phyloP scores from a whole-genome alignment of 371 early-diverging fungal genomes.

The Mortierella polycephala region DNA sequence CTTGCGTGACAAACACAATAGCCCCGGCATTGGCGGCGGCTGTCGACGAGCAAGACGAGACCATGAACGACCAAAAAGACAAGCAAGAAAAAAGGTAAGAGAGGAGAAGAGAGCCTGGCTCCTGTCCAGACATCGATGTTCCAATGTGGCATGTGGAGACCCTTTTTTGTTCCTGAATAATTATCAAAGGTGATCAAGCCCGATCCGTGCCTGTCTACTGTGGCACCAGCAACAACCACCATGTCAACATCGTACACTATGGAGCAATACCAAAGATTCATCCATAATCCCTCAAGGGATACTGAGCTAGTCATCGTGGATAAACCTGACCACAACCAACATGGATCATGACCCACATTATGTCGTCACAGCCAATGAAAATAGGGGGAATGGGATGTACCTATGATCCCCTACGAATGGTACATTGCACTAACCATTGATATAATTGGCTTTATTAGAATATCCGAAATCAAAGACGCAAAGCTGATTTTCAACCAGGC shows the following conservation, averaged over 20 bases:
- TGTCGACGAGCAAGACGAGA: constrained; percentile 22
- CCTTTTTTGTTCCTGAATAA: neutral
- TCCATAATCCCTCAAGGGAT: no score
- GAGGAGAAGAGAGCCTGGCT: neutral
- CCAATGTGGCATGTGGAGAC: neutral
- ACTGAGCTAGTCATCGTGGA: no score
- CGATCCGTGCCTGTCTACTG: no score
- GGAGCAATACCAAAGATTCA: no score
- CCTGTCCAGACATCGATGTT: neutral
- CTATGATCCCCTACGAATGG: neutral
- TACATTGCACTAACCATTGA: neutral
- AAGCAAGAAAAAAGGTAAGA: constrained; percentile 41
- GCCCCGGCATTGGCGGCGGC: constrained; percentile 40
- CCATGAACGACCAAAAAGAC: constrained; percentile 31
- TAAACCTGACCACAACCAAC: no score
- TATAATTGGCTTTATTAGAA: constrained; percentile 11
- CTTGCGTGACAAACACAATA: constrained; percentile 5
- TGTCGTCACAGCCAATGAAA: neutral
- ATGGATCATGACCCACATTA: no score
- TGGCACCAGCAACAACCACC: no score
- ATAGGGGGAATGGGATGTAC: neutral
- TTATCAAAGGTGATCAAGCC: no score
- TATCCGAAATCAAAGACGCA: constrained; percentile 71
- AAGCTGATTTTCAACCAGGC: constrained; percentile 77
- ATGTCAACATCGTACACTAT: no score